Evolutionary conservation across 805 yeast genomes (phyloP).

Genomic region (Ogataea minuta): DNA sequence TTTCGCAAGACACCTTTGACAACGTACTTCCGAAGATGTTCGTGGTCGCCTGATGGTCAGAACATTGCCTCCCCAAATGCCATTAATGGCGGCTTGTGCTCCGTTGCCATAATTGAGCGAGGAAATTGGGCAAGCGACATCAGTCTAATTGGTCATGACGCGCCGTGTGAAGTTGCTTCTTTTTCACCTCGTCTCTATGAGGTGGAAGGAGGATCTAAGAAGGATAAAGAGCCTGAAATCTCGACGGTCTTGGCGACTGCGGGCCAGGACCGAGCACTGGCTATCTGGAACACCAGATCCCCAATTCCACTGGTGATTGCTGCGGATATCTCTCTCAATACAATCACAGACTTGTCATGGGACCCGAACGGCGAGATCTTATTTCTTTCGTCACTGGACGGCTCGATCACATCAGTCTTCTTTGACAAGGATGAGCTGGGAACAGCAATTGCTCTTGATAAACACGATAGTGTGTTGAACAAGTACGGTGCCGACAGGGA

Average conservation of each 20-base stretch:
- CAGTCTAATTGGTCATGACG: conserved; percentile 77
- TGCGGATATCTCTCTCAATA: conserved; percentile 66
- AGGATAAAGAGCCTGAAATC: conserved; percentile 26
- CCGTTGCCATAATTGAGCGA: conserved; percentile 70
- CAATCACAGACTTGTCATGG: conserved; percentile 91
- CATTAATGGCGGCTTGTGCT: conserved; percentile 75
- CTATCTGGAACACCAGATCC: conserved; percentile 79
- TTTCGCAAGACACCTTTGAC: conserved; percentile 87
- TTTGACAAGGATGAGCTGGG: conserved; percentile 71
- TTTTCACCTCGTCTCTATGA: conserved; percentile 71
- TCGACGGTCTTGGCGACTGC: conserved; percentile 89
- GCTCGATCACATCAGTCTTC: conserved; percentile 64
- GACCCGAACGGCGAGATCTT: conserved; percentile 72
- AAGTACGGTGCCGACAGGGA: conserved; percentile 89
- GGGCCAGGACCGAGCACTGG: conserved; percentile 88
- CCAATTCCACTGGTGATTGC: conserved; percentile 81
- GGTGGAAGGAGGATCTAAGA: conserved; percentile 11
- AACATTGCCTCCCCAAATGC: conserved; percentile 85
- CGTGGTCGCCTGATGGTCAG: conserved; percentile 93
- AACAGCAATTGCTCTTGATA: conserved; percentile 54
- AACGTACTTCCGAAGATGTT: conserved; percentile 79
- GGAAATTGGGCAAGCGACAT: conserved; percentile 79
- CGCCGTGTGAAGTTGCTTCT: conserved; percentile 78
- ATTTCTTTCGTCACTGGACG: conserved; percentile 82
- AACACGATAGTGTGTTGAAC: conserved; percentile 66